Conservation (phyloP, 2,329 filamentous ascomycete species). For the Calonectria hongkongensis region DNA sequence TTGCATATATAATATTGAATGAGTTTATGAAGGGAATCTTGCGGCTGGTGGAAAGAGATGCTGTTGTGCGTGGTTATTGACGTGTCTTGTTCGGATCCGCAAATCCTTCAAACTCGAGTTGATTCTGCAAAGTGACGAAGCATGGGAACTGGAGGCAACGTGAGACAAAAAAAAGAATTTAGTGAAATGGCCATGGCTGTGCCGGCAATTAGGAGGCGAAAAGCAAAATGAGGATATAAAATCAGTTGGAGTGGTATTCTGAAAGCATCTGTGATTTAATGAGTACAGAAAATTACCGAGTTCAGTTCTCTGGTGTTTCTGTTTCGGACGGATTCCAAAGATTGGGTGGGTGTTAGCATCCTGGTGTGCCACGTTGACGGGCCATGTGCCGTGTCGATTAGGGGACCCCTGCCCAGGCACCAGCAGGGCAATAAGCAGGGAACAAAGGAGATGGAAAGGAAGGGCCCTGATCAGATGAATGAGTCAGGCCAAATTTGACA, state of each 20-base stretch:
- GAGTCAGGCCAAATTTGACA: neutral
- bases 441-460: slow-evolving; percentile 3
- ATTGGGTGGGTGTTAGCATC: neutral
- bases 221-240: slow-evolving; percentile 5
- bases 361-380: slow-evolving; percentile 18
- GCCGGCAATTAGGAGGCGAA: slow-evolving; percentile 12
- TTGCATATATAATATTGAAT: slow-evolving; percentile 26
- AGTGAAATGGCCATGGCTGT: neutral
- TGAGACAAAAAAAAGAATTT: neutral
- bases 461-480: neutral
- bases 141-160: neutral
- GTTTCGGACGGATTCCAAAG: neutral
- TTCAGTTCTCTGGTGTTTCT: neutral
- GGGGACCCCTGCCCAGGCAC: slow-evolving; percentile 6
- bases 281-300: slow-evolving; percentile 17
- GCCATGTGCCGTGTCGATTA: slow-evolving; percentile 8
- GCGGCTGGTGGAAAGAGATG: neutral
- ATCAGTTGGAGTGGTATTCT: neutral
- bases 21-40: neutral
- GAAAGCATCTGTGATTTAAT: neutral
- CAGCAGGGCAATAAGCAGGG: slow-evolving; percentile 11
- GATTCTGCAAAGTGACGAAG: slow-evolving; percentile 10
- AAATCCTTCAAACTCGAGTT: neutral
- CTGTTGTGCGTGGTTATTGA: neutral
- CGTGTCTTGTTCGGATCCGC: slow-evolving; percentile 2